Evolutionary conservation across 2,329 filamentous ascomycete genomes (phyloP), one percentile per base, ranked within the genome.

Genomic region (Aspergillus carbonarius): DNA sequence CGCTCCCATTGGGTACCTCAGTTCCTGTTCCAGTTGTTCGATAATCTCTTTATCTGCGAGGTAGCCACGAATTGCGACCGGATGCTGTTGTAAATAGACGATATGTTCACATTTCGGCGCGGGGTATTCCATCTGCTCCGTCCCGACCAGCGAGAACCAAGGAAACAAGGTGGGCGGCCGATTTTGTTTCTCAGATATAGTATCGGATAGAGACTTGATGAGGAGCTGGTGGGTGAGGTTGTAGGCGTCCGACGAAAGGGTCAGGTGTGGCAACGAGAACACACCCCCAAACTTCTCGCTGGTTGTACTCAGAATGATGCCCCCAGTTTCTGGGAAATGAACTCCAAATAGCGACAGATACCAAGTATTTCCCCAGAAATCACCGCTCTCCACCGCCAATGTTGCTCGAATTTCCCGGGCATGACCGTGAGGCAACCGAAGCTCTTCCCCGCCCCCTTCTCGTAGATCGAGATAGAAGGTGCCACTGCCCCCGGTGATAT

Each of bases 261-360:
- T 82, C 53, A 99, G 83, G 74, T 98, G 92, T 25, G 95, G 93
- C 48, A 98, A 79, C 2, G 88, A 90, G 72, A 96, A 96, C 57
- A 98, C 88, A 44, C 95, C 93, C n/a, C 89, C 86, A 69, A 95
- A 95, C 78, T 96, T 97, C 70, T 96, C 90, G 74, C 92, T 97
- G 49, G 92, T 93, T 0, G 93, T 97, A 1, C 89, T 91, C 71
- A 98, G 79, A 35, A 98, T 79, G 51, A 95, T 85, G 13, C 87
- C 85, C 1, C 95, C 95, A 62, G 89, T 85, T n/a, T 84, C 83
- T 37, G 89, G 87, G 81, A 92, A 96, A 77, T 98, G 93, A 4
- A 96, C 83, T 3, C 95, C 95, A 74, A 92, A 88, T 51, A 96
- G 77, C 53, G 85, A 83, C 77, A 96, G 86, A 65, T 93, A 88